These are phyloP conservation scores for Yamadazyma akitaensis DNA, from an alignment of 805 yeast species.

Conservation along the genomic window DNA sequence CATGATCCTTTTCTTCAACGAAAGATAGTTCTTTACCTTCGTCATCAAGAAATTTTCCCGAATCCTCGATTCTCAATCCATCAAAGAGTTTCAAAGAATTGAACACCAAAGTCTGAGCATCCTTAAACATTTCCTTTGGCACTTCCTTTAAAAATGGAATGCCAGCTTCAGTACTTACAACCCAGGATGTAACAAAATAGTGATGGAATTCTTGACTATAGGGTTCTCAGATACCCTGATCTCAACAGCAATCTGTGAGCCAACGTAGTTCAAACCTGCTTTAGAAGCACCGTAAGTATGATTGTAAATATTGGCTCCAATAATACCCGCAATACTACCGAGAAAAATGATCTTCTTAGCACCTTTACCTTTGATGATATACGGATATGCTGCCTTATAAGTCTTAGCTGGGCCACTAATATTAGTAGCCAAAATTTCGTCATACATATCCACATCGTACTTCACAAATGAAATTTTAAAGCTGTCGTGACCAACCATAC, in stretches of 20 bases:
- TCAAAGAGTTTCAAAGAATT: too few species aligned
- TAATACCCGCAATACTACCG: conserved; percentile 9
- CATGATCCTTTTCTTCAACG: too few species aligned
- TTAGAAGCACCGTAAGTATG: conserved; percentile 35
- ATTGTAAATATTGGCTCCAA: background rate
- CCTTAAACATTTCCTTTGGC: too few species aligned
- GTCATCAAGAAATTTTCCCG: too few species aligned
- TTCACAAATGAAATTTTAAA: background rate
- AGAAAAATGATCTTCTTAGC: conserved; percentile 21
- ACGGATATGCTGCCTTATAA: conserved; percentile 10
- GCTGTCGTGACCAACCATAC: background rate
- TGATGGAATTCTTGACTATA: conserved; percentile 17
- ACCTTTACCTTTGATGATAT: conserved; percentile 6
- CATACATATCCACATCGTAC: conserved; percentile 5
- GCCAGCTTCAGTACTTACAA: conserved; percentile 34
- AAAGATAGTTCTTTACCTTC: too few species aligned
- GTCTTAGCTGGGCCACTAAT: conserved; percentile 11
- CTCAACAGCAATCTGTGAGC: conserved; percentile 22
- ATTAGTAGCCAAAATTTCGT: conserved; percentile 3
- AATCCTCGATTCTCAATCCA: too few species aligned
- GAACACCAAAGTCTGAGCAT: too few species aligned
- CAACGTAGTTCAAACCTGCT: conserved; percentile 32
- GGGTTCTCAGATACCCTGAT: conserved; percentile 16
- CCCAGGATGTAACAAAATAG: conserved; percentile 30
- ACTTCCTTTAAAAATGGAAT: too few species aligned